A percentile compares a stretch with the other conserved stretches of the same genome.
phyloP scores from a whole-genome alignment of 108 stramenopile species.

The Skeletonema costatum region DNA sequence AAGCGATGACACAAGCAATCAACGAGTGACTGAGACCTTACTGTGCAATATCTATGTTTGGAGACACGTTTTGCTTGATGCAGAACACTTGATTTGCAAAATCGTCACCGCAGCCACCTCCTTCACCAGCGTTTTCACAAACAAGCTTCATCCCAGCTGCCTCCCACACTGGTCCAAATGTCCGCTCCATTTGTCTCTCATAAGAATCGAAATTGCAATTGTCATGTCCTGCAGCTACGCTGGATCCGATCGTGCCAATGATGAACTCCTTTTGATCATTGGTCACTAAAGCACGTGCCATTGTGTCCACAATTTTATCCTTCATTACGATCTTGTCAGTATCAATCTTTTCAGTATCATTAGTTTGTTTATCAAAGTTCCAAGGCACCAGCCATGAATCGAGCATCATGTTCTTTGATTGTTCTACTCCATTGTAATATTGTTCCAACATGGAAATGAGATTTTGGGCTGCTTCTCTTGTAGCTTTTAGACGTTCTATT shows the following conservation, averaged over 20 bases:
- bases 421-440: constrained; percentile 18
- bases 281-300: constrained; percentile 38
- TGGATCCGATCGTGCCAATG: constrained; percentile 35
- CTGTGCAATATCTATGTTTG: constrained; percentile 23
- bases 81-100: constrained; percentile 39
- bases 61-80: constrained; percentile 37
- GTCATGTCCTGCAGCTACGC: constrained; percentile 43
- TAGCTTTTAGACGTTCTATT: background rate
- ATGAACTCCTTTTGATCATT: constrained; percentile 30
- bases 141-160: constrained; percentile 46
- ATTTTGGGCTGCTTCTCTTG: constrained; percentile 13
- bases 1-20: no score
- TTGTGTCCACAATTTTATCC: background rate
- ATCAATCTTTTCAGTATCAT: background rate
- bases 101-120: constrained; percentile 40
- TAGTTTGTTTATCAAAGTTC: constrained; percentile 7
- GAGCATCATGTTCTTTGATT: constrained; percentile 9
- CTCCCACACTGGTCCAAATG: constrained; percentile 30
- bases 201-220: constrained; percentile 38
- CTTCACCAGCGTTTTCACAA: constrained; percentile 43
- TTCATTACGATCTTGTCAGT: background rate
- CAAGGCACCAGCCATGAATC: constrained; percentile 20
- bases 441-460: constrained; percentile 13
- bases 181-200: constrained; percentile 38
- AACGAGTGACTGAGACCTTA: no score